phyloP scores from a whole-genome alignment of 2,329 filamentous ascomycete species.

The Pseudohalonectria lignicola region DNA sequence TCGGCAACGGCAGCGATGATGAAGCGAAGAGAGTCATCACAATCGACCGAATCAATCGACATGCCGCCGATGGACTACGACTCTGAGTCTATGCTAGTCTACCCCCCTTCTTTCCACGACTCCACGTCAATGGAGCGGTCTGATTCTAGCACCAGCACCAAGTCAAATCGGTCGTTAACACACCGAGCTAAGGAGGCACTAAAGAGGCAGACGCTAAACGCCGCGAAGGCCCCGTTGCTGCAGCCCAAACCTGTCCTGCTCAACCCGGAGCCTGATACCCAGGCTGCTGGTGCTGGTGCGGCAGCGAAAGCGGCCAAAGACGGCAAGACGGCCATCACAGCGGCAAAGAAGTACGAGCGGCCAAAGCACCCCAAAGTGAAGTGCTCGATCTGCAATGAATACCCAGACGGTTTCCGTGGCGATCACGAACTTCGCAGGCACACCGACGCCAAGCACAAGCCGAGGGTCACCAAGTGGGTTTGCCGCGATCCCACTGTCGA shows the following conservation, averaged over 20 bases:
- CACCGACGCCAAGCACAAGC: slow-evolving; percentile 52
- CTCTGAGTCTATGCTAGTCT: too few relatives aligned
- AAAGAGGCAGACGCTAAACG: slow-evolving; percentile 32
- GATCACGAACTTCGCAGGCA: slow-evolving; percentile 72
- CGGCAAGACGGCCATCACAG: slow-evolving; percentile 29
- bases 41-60: too few relatives aligned
- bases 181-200: slow-evolving; percentile 36
- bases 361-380: slow-evolving; percentile 61
- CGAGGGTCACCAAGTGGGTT: slow-evolving; percentile 42
- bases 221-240: slow-evolving; percentile 18
- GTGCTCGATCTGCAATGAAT: slow-evolving; percentile 59
- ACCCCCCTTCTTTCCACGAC: too few relatives aligned
- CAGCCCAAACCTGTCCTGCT: slow-evolving; percentile 29
- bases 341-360: slow-evolving; percentile 38
- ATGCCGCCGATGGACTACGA: too few relatives aligned
- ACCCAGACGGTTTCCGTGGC: slow-evolving; percentile 71
- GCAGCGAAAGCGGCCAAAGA: slow-evolving; percentile 17
- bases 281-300: slow-evolving; percentile 11
- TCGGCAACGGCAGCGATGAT: too few relatives aligned
- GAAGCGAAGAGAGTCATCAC: too few relatives aligned
- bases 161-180: slow-evolving; percentile 32
- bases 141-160: slow-evolving; percentile 29
- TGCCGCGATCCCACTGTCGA: slow-evolving; percentile 44
- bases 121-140: slow-evolving; percentile 33
- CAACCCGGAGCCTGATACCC: slow-evolving; percentile 7